Conservation (phyloP, 257 asterid species). For the Perilla frutescens region DNA sequence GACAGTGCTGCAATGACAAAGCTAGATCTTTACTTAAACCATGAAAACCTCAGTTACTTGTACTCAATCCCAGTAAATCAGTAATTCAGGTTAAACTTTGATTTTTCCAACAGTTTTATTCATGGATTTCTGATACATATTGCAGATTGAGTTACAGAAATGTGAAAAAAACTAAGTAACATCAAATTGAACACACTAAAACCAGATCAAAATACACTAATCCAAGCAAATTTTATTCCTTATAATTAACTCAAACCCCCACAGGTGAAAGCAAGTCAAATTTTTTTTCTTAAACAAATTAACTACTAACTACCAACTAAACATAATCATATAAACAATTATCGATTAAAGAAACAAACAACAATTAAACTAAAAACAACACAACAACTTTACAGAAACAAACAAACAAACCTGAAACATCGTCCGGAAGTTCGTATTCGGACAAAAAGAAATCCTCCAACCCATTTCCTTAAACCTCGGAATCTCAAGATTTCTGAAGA, state of each 20-base stretch:
- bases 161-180: background rate
- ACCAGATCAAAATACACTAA: slow-evolving; percentile 12
- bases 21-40: background rate
- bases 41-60: background rate
- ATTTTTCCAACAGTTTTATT: too few species aligned
- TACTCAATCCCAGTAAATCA: background rate
- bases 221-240: slow-evolving; percentile 28
- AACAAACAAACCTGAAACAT: slow-evolving; percentile 67
- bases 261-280: slow-evolving; percentile 9
- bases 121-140: background rate
- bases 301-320: slow-evolving; percentile 22
- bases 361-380: background rate
- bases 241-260: slow-evolving; percentile 18
- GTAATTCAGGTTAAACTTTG: background rate
- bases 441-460: slow-evolving; percentile 57
- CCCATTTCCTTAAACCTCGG: slow-evolving; percentile 46
- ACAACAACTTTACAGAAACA: background rate
- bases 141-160: background rate
- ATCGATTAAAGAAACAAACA: background rate
- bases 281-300: background rate
- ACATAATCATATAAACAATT: background rate
- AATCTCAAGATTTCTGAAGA: slow-evolving; percentile 19
- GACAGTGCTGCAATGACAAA: slow-evolving; percentile 2
- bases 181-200: slow-evolving; percentile 6
- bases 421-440: slow-evolving; percentile 51